Evolutionary conservation across 306 rosid genomes (phyloP), one percentile per base, ranked within the genome.

Genomic region (Benincasa hispida): DNA sequence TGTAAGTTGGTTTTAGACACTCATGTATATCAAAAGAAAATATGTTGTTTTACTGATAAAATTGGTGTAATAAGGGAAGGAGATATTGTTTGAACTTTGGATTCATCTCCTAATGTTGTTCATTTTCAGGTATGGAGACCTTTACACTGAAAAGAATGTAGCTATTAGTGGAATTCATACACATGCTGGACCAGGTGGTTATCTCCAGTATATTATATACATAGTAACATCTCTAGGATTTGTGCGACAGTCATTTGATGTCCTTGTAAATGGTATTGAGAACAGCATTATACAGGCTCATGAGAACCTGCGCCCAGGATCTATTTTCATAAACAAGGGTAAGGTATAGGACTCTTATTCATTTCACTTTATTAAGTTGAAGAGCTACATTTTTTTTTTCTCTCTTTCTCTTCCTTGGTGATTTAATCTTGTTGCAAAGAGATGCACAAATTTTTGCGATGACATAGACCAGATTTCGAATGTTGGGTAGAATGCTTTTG

Each of bases 111-210:
- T 72, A n/a, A 62, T 25, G 39, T 27, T 25, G 14, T 24, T 51
- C 15, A 59, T 27, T 60, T 57, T 21, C 82, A 93, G 98, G 81
- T 91, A 91, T 77, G 97, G 93, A 53, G 90, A 89, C 75, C 83
- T 93, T 10, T 93, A 93, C 73, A 91, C 92, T 12, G 97, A 88
- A 77, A 82, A 91, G n/a, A 93, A 93, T 83, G 97, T 93, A 45
- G 98, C 92, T 67, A 91, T 93, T 76, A 93, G 97, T 81, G 98
- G 97, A 83, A 91, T 88, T 83, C 98, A 93, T 83, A 93, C 97
- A 22, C 98, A 93, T 76, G 92, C 96, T 47, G 98, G 96, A 22
- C 98, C 98, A n/a, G 98, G 98, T 74, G 98, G 98, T 75, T 93
- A 91, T 87, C 97, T 93, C 25, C 98, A 93, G 84, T 90, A 93